These are phyloP conservation scores for Dactylellina haptotyla DNA, from an alignment of 2,329 filamentous ascomycete species.

Conservation along the genomic window DNA sequence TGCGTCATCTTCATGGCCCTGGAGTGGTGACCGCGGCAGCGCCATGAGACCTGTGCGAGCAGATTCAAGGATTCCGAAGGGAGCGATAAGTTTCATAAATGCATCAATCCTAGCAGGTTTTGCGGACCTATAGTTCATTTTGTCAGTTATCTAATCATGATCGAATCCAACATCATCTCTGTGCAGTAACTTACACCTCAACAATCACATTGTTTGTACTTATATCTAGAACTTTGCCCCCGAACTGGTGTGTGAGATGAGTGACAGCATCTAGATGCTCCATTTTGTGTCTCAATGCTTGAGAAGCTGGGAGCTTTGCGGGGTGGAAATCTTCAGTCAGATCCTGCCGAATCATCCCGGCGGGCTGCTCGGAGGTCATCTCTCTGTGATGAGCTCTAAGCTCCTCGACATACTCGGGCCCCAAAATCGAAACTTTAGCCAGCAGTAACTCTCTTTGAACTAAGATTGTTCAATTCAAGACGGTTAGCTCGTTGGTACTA, in stretches of 20 bases:
- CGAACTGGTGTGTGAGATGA: slow-evolving; percentile 95
- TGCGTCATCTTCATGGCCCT: slow-evolving; percentile 73
- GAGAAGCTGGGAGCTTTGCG: slow-evolving; percentile 81
- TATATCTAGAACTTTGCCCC: slow-evolving; percentile 96
- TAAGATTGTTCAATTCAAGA: not conserved
- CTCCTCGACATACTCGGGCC: slow-evolving; percentile 98
- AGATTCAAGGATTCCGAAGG: slow-evolving; percentile 96
- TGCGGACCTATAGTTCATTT: slow-evolving; percentile 72
- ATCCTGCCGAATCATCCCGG: slow-evolving; percentile 63
- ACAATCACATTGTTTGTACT: slow-evolving; percentile 99
- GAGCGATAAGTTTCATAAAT: slow-evolving; percentile 93
- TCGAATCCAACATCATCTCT: not conserved
- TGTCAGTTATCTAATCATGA: not conserved
- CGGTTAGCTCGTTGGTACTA: not conserved
- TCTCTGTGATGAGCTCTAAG: slow-evolving; percentile 94
- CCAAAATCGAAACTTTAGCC: slow-evolving; percentile 95
- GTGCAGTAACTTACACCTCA: slow-evolving; percentile 76
- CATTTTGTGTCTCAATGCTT: slow-evolving; percentile 95
- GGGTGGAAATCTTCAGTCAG: slow-evolving; percentile 82
- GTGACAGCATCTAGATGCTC: slow-evolving; percentile 97
- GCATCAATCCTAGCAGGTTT: slow-evolving; percentile 95
- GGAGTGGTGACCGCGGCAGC: slow-evolving; percentile 88
- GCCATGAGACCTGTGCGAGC: slow-evolving; percentile 97
- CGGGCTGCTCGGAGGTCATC: slow-evolving; percentile 68
- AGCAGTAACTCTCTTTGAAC: slow-evolving; percentile 95